Conservation (phyloP, 2,329 filamentous ascomycete species). For the Trichoderma atrobrunneum region DNA sequence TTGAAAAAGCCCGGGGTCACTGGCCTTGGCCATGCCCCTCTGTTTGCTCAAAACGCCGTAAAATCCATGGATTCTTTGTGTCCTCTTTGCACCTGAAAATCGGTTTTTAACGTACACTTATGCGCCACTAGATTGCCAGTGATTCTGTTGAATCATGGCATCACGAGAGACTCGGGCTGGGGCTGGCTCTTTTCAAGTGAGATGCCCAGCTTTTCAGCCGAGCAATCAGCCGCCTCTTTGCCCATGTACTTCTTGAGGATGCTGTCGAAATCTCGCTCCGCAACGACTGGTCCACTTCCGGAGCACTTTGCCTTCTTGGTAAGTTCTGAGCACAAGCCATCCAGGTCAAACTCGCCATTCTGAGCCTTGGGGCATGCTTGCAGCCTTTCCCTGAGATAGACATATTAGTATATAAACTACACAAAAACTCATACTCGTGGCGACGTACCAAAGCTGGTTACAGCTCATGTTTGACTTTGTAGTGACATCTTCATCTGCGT, state of each 20-base stretch:
- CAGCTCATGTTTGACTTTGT: constrained; percentile 66
- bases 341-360: constrained; percentile 88
- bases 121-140: constrained; percentile 2
- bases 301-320: constrained; percentile 96
- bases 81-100: constrained; percentile 3
- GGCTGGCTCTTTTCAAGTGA: constrained; percentile 38
- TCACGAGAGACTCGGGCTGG: constrained; percentile 22
- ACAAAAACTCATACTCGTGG: not conserved
- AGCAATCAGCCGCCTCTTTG: constrained; percentile 37
- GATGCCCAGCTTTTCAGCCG: constrained; percentile 57
- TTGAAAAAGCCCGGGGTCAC: constrained; percentile 1
- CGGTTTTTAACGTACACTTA: constrained; percentile 16
- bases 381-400: constrained; percentile 73
- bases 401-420: constrained; percentile 40
- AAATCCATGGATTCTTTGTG: constrained; percentile 10
- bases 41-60: constrained; percentile 19
- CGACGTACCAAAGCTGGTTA: constrained; percentile 85
- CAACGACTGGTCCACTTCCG: constrained; percentile 83
- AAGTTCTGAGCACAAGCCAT: constrained; percentile 86
- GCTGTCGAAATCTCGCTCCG: constrained; percentile 81
- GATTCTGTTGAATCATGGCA: constrained; percentile 6
- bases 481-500: constrained; percentile 64
- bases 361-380: constrained; percentile 85
- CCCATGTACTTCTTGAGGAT: constrained; percentile 66
- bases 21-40: constrained; percentile 6